Base-by-base conservation (phyloP, 2,329 filamentous ascomycete species). In the Alternaria gaisen region DNA sequence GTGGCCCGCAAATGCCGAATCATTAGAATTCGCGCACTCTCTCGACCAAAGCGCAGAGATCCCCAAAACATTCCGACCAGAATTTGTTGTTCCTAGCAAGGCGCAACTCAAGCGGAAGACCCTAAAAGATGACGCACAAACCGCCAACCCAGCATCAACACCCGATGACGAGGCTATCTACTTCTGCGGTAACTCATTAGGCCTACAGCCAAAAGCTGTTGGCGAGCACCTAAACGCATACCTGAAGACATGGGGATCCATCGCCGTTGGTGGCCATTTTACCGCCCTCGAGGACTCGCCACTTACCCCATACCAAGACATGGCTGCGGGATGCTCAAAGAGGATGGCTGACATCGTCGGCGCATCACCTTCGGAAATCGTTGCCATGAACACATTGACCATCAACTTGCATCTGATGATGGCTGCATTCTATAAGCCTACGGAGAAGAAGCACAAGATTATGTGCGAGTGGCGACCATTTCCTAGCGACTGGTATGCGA, bases 391-490 rank as follows among this genome's bases (percentile, higher is more conserved):
- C 76, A 93, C 91, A 0, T 79, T 97, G 68, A 96, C 92, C 2
- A 87, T 85, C 34, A 96, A 96, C 77, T 77, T 96, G 56, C 92
- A 96, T 73, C 77, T 95, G n/a, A 83, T 95, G 75, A 88, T 96
- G 89, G 90, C 90, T 4, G 91, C 90, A 75, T 96, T 96, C 80
- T 96, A 94, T 80, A 85, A 82, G 63, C 92, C 92, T 0, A 90
- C 84, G 0, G 78, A 80, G 47, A 81, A 84, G 76, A 85, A 80
- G 53, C 89, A 90, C 80, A 95, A 94, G 80, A 90, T 96, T 64
- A 90, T 96, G 57, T 83, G 94, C 28, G 92, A 97, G 77, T 92
- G 91, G 82, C 92, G 93, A 73, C 92, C 93, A 0, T 97, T 97
- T 67, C 93, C 93, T 0, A 94, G 90, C 77, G 93, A 97, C 73